Conservation (phyloP, 805 yeast species). For the Scheffersomyces lignosus region DNA sequence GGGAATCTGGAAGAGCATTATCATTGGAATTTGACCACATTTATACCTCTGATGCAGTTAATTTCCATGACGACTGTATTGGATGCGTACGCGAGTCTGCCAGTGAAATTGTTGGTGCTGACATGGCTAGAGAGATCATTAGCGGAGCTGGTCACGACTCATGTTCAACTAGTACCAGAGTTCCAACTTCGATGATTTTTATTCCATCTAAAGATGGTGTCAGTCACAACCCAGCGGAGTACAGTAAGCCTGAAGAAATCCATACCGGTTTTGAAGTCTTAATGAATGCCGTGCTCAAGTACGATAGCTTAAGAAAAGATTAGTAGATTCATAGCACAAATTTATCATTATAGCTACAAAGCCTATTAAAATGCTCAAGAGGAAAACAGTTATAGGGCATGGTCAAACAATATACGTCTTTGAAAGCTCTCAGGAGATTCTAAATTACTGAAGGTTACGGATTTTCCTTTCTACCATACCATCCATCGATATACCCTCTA, state of each 20-base stretch:
- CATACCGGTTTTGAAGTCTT: slow-evolving; percentile 59
- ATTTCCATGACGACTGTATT: slow-evolving; percentile 54
- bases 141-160: slow-evolving; percentile 81
- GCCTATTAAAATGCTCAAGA: no score
- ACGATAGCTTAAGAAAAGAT: slow-evolving; percentile 18
- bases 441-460: no score
- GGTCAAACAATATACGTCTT: no score
- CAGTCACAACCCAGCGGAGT: slow-evolving; percentile 67
- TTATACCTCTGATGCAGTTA: slow-evolving; percentile 55
- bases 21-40: slow-evolving; percentile 43
- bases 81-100: slow-evolving; percentile 56
- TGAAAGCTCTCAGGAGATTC: no score
- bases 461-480: no score
- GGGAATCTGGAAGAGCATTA: slow-evolving; percentile 29
- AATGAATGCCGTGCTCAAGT: slow-evolving; percentile 43
- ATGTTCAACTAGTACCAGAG: slow-evolving; percentile 52
- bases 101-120: slow-evolving; percentile 45
- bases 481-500: no score
- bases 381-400: no score
- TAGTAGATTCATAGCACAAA: no score
- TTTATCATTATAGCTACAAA: no score
- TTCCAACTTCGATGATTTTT: slow-evolving; percentile 75
- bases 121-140: slow-evolving; percentile 45
- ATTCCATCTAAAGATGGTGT: slow-evolving; percentile 69
- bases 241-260: slow-evolving; percentile 63